phyloP scores from a whole-genome alignment of 1,284 basidiomycete genomes.

The Rugosomyces carneus region DNA sequence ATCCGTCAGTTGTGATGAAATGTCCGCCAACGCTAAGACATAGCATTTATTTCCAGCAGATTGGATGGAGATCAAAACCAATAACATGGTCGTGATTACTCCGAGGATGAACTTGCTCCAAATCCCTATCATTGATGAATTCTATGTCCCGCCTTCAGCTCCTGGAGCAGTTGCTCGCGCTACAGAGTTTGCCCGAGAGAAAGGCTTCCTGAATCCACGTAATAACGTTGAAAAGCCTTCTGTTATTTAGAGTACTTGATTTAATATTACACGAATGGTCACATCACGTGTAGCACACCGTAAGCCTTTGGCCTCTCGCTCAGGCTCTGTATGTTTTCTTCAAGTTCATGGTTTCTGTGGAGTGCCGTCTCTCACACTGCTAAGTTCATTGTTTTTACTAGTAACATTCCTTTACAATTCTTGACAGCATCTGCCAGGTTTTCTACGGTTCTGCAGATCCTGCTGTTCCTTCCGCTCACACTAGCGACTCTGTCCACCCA shows the following conservation, averaged over 20 bases:
- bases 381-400: no score
- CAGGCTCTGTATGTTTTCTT: background rate
- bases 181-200: conserved; percentile 71
- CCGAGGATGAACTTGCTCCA: conserved; percentile 93
- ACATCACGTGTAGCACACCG: background rate
- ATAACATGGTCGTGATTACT: conserved; percentile 88
- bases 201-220: conserved; percentile 59
- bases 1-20: conserved; percentile 17
- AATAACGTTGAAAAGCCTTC: conserved; percentile 23
- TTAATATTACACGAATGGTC: no score
- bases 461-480: conserved; percentile 79
- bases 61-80: conserved; percentile 96
- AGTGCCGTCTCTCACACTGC: background rate
- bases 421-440: conserved; percentile 34
- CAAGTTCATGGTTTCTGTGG: background rate
- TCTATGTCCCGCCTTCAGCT: conserved; percentile 75
- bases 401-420: no score
- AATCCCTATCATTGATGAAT: conserved; percentile 91
- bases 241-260: conserved; percentile 3
- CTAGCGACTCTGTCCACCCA: conserved; percentile 73
- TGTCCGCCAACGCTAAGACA: background rate
- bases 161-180: conserved; percentile 56
- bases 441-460: conserved; percentile 72
- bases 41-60: conserved; percentile 48
- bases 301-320: no score